phyloP scores from a whole-genome alignment of 352 stramenopile genomes.

The Phytophthora palmivora region DNA sequence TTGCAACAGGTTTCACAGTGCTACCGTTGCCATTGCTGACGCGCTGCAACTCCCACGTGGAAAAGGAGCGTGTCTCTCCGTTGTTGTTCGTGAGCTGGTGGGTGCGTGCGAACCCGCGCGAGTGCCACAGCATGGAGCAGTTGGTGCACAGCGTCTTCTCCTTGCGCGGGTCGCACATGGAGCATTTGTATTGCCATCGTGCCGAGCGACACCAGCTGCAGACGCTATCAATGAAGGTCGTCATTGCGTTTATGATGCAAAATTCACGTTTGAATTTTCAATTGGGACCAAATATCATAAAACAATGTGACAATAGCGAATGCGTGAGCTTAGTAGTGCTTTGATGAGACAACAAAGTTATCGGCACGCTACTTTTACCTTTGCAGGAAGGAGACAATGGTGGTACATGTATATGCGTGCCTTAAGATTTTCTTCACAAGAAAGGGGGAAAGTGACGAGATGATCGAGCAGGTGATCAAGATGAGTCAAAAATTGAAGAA shows the following conservation, averaged over 20 bases:
- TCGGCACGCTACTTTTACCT: no score
- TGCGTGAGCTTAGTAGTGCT: conserved; percentile 12
- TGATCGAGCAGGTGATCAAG: conserved; percentile 25
- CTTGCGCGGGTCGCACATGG: conserved; percentile 44
- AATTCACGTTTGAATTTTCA: conserved; percentile 11
- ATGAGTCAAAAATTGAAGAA: conserved; percentile 20
- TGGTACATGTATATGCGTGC: background rate
- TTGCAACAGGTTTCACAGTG: background rate
- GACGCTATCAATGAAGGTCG: background rate
- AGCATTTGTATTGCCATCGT: conserved; percentile 42
- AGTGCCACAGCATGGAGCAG: conserved; percentile 49
- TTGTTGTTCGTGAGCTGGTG: conserved; percentile 38
- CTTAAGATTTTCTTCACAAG: background rate
- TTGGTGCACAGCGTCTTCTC: conserved; percentile 38
- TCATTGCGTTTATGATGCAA: background rate
- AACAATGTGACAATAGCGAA: conserved; percentile 12
- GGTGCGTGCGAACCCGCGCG: conserved; percentile 39
- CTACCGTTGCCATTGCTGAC: conserved; percentile 2
- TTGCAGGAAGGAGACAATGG: background rate
- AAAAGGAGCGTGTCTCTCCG: conserved; percentile 33
- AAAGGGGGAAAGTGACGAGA: background rate
- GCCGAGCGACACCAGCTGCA: conserved; percentile 49
- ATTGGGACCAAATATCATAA: conserved; percentile 21
- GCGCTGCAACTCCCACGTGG: conserved; percentile 19
- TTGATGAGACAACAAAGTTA: background rate